Evolutionary conservation across 202 grass and related monocot species (phyloP).

Genomic region (Panicum hallii): DNA sequence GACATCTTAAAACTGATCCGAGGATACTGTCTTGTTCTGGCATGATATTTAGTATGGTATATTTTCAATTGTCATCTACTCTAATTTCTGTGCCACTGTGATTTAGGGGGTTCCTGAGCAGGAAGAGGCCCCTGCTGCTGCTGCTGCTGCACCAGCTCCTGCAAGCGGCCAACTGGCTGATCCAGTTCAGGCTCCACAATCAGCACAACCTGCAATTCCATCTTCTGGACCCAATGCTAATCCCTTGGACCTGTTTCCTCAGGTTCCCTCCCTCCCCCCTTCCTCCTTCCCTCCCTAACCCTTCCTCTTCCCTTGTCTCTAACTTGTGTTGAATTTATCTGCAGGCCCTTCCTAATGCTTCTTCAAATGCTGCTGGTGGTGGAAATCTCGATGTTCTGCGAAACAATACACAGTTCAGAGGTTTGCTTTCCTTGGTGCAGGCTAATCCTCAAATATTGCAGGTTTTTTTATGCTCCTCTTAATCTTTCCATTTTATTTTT

Average conservation of each 20-base stretch:
- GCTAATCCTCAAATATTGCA: slow-evolving; percentile 84
- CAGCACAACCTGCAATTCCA: slow-evolving; percentile 59
- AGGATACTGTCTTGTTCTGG: neutral
- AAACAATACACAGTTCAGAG: slow-evolving; percentile 77
- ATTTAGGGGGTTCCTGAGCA: slow-evolving; percentile 78
- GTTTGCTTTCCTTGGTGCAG: slow-evolving; percentile 79
- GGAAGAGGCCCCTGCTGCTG: slow-evolving; percentile 32
- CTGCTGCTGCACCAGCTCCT: slow-evolving; percentile 44
- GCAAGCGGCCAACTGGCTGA: slow-evolving; percentile 51
- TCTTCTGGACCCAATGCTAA: slow-evolving; percentile 83
- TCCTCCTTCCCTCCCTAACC: neutral
- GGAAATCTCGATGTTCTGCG: slow-evolving; percentile 83
- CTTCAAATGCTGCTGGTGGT: slow-evolving; percentile 65
- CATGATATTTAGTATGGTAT: neutral
- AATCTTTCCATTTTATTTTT: neutral
- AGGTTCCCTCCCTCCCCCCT: slow-evolving; percentile 24
- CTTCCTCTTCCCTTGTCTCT: neutral
- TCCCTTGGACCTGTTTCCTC: slow-evolving; percentile 93
- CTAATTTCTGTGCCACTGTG: slow-evolving; percentile 23
- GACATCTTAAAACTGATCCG: neutral
- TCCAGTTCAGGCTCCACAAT: slow-evolving; percentile 51
- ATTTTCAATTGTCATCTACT: neutral
- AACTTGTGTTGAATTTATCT: neutral
- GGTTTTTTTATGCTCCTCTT: slow-evolving; percentile 46
- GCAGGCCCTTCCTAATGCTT: slow-evolving; percentile 76